A percentile compares a stretch with the other conserved stretches of the same genome.
phyloP scores from a whole-genome alignment of 108 stramenopile genomes.

The Pseudonitzschia delicatissima region DNA sequence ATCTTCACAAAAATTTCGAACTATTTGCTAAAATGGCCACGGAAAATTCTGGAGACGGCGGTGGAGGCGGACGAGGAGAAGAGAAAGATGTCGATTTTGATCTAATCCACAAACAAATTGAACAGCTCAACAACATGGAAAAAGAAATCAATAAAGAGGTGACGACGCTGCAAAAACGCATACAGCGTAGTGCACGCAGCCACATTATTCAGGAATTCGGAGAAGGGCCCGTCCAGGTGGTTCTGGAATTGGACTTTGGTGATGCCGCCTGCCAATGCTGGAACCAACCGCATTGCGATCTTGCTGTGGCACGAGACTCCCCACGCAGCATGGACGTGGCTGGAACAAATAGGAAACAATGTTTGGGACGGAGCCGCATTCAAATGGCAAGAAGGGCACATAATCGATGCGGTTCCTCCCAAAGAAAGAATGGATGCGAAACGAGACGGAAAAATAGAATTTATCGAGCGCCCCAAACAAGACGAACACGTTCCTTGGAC shows the following conservation, averaged over 20 bases:
- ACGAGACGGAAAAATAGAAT: background rate
- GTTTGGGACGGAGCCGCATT: conserved; percentile 44
- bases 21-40: conserved; percentile 20
- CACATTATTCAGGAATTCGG: conserved; percentile 40
- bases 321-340: conserved; percentile 50
- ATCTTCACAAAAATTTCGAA: conserved; percentile 41
- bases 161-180: conserved; percentile 32
- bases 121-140: conserved; percentile 44
- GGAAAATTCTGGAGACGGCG: background rate
- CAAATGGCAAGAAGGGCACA: conserved; percentile 28
- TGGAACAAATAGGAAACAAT: conserved; percentile 45
- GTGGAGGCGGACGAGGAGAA: conserved; percentile 26
- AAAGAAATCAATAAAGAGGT: conserved; percentile 43
- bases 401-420: conserved; percentile 16
- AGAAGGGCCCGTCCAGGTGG: conserved; percentile 47
- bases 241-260: conserved; percentile 38
- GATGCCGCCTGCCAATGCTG: background rate
- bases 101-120: conserved; percentile 19
- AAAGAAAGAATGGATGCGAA: background rate
- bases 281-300: conserved; percentile 17
- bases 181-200: conserved; percentile 40
- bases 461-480: conserved; percentile 1
- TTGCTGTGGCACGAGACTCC: conserved; percentile 49
- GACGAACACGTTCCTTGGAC: conserved; percentile 44
- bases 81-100: conserved; percentile 26